These are phyloP conservation scores for Aspergillus sparsus DNA, from an alignment of 495 filamentous ascomycete genomes.

Conservation along the genomic window DNA sequence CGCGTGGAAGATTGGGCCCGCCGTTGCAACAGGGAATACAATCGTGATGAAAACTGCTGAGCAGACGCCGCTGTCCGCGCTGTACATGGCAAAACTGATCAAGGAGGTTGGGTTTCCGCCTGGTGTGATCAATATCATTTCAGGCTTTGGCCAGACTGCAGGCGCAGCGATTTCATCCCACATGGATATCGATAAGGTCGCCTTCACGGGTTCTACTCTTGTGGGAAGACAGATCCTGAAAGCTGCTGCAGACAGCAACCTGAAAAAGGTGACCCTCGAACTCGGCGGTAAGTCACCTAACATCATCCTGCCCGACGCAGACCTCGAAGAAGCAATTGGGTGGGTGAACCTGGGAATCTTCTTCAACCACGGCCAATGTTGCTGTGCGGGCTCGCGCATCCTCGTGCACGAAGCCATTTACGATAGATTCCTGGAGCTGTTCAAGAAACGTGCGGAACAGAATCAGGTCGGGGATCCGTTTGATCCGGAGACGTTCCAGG, in stretches of 20 bases:
- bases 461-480: conserved; percentile 96
- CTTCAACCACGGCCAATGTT: conserved; percentile 99
- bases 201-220: conserved; percentile 93
- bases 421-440: conserved; percentile 85
- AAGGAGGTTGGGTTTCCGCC: conserved; percentile 96
- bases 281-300: conserved; percentile 98
- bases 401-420: conserved; percentile 96
- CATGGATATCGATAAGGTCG: conserved; percentile 98
- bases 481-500: conserved; percentile 86
- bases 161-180: conserved; percentile 90
- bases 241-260: conserved; percentile 88
- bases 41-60: conserved; percentile 94
- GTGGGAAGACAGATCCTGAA: conserved; percentile 94
- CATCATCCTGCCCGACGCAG: conserved; percentile 93
- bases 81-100: conserved; percentile 75
- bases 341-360: conserved; percentile 99
- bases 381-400: conserved; percentile 93
- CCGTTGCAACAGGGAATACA: conserved; percentile 85
- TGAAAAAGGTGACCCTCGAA: conserved; percentile 98
- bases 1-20: conserved; percentile 96
- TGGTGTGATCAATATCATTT: conserved; percentile 94
- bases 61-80: conserved; percentile 89
- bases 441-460: conserved; percentile 79
- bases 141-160: conserved; percentile 84
- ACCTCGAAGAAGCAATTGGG: conserved; percentile 95